These are phyloP conservation scores for Leishmania amazonensis DNA, from an alignment of 208 protist species.

Conservation along the genomic window DNA sequence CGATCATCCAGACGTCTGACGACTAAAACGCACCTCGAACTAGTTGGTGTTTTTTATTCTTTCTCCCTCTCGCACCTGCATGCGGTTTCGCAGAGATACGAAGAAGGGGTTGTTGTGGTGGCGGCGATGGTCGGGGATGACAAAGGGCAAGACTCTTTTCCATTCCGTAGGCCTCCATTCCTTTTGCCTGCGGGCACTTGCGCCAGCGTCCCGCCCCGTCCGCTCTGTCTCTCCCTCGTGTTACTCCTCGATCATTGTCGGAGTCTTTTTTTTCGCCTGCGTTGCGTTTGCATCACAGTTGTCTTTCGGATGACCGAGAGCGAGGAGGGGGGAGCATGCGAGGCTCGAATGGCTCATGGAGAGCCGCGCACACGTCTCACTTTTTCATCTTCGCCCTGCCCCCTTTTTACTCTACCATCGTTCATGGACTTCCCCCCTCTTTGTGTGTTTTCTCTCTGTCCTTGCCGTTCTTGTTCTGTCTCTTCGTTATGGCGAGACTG, in stretches of 20 bases:
- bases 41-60: background rate
- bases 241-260: background rate
- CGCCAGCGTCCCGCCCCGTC: background rate
- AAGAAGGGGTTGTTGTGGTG: background rate
- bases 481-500: conserved; percentile 3
- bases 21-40: conserved; percentile 22
- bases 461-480: conserved; percentile 11
- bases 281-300: background rate
- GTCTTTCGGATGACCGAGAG: background rate
- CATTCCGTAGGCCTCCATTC: background rate
- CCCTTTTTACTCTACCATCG: conserved; percentile 17
- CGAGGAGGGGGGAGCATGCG: background rate
- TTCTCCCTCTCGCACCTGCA: background rate
- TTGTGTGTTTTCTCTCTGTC: conserved; percentile 3
- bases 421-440: background rate
- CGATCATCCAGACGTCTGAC: conserved; percentile 65
- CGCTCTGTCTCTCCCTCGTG: background rate
- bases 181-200: background rate
- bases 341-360: background rate
- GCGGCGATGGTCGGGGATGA: background rate
- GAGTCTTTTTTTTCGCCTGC: background rate
- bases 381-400: background rate
- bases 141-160: background rate
- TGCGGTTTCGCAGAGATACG: background rate
- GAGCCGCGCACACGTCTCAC: background rate